Evolutionary conservation across 139 green algal genomes (phyloP), one percentile per base, ranked within the genome.

Genomic region (Volvox africanus): DNA sequence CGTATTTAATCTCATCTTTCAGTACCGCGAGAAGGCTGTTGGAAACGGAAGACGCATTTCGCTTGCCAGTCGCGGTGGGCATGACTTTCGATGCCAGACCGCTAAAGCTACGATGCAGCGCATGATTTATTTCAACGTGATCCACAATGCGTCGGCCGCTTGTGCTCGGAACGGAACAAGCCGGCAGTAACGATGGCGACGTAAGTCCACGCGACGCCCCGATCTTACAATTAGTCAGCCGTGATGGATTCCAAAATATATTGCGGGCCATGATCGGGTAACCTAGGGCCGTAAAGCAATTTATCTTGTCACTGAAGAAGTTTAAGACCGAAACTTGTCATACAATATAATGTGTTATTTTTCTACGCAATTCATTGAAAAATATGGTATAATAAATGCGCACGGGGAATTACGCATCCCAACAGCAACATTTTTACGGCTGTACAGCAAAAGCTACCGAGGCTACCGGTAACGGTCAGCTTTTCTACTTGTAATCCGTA

Each of bases 1-100:
- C 96, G 61, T 96, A 95, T 61, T 96, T 93, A 1, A 96, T 84
- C 91, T 98, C 96, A 30, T 95, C 93, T 13, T 91, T 93, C 1
- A 97, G 88, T 21, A 95, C 90, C 50, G 85, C 69, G 1, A 92
- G 33, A 9, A 94, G 86, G 68, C 88, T 89, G 68, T 1, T 61
- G 0, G 83, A 86, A 13, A 93, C 83, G 13, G 69, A 67, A 9
- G 89, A 88, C 17, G 80, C 50, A 32, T 30, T 79, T 14, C 82
- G 82, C 82, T 44, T 87, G 61, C 81, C 80, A 5, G 50, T 33
- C 21, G 81, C 81, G 1, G 21, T 26, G 35, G 32, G 30, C 62
- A 65, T 30, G 16, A 61, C 0, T 19, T 13, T 65, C 61, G 37
- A 65, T 71, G 80, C 6, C 2, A 50, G 61, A 37, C 78, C 30